These are phyloP conservation scores for Hypomontagnella monticulosa DNA, from an alignment of 495 filamentous ascomycete species.

Conservation along the genomic window DNA sequence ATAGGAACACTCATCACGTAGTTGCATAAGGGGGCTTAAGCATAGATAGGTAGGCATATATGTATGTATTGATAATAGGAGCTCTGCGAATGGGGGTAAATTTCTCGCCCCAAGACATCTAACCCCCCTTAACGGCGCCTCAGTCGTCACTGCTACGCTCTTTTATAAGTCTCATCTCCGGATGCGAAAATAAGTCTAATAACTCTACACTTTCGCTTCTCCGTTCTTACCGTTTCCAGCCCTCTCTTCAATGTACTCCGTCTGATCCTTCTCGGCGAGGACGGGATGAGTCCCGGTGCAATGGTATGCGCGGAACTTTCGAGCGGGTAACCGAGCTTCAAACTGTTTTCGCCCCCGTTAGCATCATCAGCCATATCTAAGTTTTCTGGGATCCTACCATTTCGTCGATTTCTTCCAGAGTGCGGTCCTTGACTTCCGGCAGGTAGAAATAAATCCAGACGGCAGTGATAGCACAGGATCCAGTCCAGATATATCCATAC, in stretches of 20 bases:
- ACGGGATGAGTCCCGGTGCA: conserved; percentile 44
- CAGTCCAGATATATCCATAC: conserved; percentile 65
- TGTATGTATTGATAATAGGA: no score
- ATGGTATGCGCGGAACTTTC: conserved; percentile 59
- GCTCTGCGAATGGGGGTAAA: no score
- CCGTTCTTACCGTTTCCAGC: not conserved
- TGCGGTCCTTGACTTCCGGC: conserved; percentile 64
- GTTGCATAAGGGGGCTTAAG: no score
- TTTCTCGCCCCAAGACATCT: no score
- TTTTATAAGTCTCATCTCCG: no score
- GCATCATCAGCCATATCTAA: not conserved
- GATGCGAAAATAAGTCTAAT: not conserved
- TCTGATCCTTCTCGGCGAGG: conserved; percentile 34
- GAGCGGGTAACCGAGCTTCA: conserved; percentile 56
- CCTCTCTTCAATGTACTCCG: conserved; percentile 29
- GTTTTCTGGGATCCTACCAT: conserved; percentile 49
- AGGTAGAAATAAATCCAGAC: conserved; percentile 62
- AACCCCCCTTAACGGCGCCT: no score
- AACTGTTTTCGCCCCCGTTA: conserved; percentile 45
- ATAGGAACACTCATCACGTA: no score
- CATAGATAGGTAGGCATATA: no score
- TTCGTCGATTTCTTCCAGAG: conserved; percentile 64
- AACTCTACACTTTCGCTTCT: not conserved
- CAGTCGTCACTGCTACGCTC: no score
- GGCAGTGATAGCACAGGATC: conserved; percentile 51